Evolutionary conservation across 257 asterid species (phyloP).

Genomic region (Solanum pinnatisectum): DNA sequence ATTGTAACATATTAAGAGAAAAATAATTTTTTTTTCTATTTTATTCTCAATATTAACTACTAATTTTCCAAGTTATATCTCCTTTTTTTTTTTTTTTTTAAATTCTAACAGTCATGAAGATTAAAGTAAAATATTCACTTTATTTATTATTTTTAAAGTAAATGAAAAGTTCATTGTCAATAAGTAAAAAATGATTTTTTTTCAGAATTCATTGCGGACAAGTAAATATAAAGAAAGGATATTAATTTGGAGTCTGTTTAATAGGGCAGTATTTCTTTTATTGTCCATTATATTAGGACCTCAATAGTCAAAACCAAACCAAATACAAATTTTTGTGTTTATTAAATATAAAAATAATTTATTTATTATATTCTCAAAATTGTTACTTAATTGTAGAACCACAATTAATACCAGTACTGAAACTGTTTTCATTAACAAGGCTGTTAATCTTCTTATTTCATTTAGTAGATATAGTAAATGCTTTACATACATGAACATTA

Average conservation of each 20-base stretch:
- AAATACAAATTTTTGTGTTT: background rate
- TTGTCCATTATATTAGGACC: too few species aligned
- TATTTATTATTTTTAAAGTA: background rate
- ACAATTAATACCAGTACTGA: background rate
- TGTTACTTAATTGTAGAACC: background rate
- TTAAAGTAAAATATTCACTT: background rate
- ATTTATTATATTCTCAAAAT: background rate
- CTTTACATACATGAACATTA: background rate
- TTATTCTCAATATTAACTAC: background rate
- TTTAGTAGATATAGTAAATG: background rate
- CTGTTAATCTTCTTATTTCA: background rate
- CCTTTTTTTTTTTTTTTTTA: background rate
- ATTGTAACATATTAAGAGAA: background rate
- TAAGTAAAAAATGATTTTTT: background rate
- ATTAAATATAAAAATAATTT: background rate
- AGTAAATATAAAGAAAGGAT: background rate
- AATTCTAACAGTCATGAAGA: background rate
- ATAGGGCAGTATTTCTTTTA: too few species aligned
- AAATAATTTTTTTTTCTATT: too few species aligned
- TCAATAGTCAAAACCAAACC: background rate
- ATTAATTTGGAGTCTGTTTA: background rate
- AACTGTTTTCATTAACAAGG: background rate
- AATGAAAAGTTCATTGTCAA: background rate
- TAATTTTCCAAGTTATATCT: background rate
- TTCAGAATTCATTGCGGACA: too few species aligned